phyloP scores from a whole-genome alignment of 202 grass and related monocot species.

The Saccharum hybrid region DNA sequence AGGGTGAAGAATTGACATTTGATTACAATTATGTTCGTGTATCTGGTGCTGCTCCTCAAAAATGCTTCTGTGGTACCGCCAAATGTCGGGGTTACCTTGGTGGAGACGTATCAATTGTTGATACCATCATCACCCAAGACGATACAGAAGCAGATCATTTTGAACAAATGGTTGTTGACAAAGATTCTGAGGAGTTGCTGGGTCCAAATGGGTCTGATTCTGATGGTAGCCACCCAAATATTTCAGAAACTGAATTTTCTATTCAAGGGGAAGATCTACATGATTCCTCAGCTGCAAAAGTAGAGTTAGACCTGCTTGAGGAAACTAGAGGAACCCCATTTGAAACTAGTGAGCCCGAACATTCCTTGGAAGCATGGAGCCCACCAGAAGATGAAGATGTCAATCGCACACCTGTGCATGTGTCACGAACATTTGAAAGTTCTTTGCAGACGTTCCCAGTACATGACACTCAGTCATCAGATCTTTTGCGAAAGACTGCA shows the following conservation, averaged over 20 bases:
- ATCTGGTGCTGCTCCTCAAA: slow-evolving; percentile 95
- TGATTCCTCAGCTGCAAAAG: slow-evolving; percentile 36
- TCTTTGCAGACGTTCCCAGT: slow-evolving; percentile 42
- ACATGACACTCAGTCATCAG: slow-evolving; percentile 36
- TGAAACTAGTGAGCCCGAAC: slow-evolving; percentile 35
- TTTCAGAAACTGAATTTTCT: slow-evolving; percentile 46
- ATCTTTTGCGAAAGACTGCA: slow-evolving; percentile 40
- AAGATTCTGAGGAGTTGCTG: slow-evolving; percentile 48
- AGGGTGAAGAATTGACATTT: slow-evolving; percentile 99
- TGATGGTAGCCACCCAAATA: slow-evolving; percentile 40
- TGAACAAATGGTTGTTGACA: slow-evolving; percentile 36
- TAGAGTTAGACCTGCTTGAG: slow-evolving; percentile 40
- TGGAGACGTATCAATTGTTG: slow-evolving; percentile 70
- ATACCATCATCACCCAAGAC: slow-evolving; percentile 62
- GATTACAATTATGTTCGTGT: slow-evolving; percentile 99
- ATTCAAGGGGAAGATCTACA: slow-evolving; percentile 49
- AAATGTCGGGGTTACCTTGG: slow-evolving; percentile 93
- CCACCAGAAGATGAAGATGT: slow-evolving; percentile 58
- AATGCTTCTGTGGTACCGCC: slow-evolving; percentile 81
- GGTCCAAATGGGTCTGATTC: slow-evolving; percentile 38
- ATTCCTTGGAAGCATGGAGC: slow-evolving; percentile 44
- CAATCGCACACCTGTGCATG: slow-evolving; percentile 56
- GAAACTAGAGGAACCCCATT: slow-evolving; percentile 37
- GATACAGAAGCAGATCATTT: slow-evolving; percentile 53
- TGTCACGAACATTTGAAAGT: slow-evolving; percentile 48